Base-by-base conservation (phyloP, 2,329 filamentous ascomycete genomes). In the Trichoderma aggressivum region DNA sequence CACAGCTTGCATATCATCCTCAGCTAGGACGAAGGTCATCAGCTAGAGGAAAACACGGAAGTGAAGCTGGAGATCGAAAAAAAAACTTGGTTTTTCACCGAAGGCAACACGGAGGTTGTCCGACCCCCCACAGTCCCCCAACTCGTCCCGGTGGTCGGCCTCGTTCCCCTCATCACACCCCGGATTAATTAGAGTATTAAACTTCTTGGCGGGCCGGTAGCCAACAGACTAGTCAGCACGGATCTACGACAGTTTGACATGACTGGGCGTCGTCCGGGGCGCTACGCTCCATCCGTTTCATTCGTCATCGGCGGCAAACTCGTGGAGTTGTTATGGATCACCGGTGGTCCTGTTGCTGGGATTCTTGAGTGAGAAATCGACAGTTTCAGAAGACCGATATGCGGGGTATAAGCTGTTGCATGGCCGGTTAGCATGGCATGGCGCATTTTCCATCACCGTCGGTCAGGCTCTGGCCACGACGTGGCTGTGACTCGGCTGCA, bases 21-120 rank as follows among this genome's bases (percentile, higher is more conserved):
- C 39, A 53, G 56, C 56, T 21, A 24, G 56, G 36, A 32, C 39
- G 7, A n/a, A 26, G 16, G 28, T 61, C 18, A 53, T 36, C 39
- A 53, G 66, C 66, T 69, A 69, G 66, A 69, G 61, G 66, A 69
- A 60, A 39, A 53, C 7, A 47, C 66, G 66, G 56, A 61, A 47
- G 24, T 34, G 66, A 34, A 32, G 30, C 16, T 53, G 56, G 16
- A 39, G 21, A 53, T 47, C 7, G 21, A 24, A 21, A 59, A 26
- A 24, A 21, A 59, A 26, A 26, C 14, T 16, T 26, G 30, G 36
- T 34, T 28, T 21, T 32, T 28, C 66, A 69, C 56, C 66, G 56
- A 69, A 53, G 14, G 6, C 14, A 53, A 16, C 10, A 36, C 66
- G 66, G 66, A 61, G 39, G 56, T 60, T 69, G 66, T 53, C 66